Evolutionary conservation across 306 rosid species (phyloP), one percentile per base, ranked within the genome.

Genomic region (Cucurbita pepo): DNA sequence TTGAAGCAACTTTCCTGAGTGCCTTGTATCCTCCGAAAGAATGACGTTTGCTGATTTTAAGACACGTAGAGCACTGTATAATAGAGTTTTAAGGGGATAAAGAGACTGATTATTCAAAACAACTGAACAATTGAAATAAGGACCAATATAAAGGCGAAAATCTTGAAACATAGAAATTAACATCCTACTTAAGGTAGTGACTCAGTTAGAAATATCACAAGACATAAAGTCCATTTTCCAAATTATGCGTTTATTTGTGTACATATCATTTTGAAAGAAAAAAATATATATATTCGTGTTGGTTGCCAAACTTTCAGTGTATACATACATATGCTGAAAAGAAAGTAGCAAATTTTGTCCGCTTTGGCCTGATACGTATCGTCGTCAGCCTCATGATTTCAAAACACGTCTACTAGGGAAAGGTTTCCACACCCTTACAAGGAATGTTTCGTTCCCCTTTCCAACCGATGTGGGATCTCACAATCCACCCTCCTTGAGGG

Each of bases 1-100:
- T 36, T 82, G 96, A 62, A 94, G 89, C 86, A 91, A 74, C 86
- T 88, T 91, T 61, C 96, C 95, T 0, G 99, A 94, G 79, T 94
- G 99, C 74, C 99, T 85, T 2, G 99, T 94, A 71, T 91, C 99
- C 72, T 94, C 97, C 0, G 97, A 87, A 14, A 94, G 96, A 75
- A 94, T 85, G 51, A 94, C 89, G 76, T 88, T 76, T 56, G 96
- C 99, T 12, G 96, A 86, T 44, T 80, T 86, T 50, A 94, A 77
- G 2, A 91, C 86, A 7, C 97, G 97, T 45, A 94, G 83, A 56
- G 99, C 96, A 73, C 98, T 93, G 81, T 78, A 75, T 56, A 21
- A 22, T 21, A 48, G 44, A 78, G 44, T 61, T 56, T 74, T 25
- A 59, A 10, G 8, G 16, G 6, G 38, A 36, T 55, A 15, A 58